These are phyloP conservation scores for Boletellus sp. DNA, from an alignment of 768 basidiomycete genomes.

Conservation along the genomic window DNA sequence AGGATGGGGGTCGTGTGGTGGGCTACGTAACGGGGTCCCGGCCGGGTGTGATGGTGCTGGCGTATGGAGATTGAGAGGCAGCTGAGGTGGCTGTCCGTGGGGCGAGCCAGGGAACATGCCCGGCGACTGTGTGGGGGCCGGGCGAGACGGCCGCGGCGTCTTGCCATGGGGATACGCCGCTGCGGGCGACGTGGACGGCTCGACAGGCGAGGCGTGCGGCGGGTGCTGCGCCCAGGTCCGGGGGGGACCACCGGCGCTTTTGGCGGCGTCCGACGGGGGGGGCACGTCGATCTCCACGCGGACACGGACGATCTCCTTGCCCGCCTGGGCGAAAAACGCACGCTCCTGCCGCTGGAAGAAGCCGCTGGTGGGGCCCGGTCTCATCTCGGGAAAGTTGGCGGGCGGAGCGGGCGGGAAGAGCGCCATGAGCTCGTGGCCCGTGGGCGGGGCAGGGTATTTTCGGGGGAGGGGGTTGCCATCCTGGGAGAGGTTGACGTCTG, in stretches of 20 bases:
- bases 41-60: slow-evolving; percentile 24
- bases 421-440: slow-evolving; percentile 82
- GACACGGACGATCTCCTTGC: slow-evolving; percentile 73
- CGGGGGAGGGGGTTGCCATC: slow-evolving; percentile 46
- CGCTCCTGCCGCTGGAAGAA: slow-evolving; percentile 76
- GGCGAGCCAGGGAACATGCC: slow-evolving; percentile 29
- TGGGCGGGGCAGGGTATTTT: slow-evolving; percentile 72
- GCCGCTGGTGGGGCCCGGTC: slow-evolving; percentile 63
- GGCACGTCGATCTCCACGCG: slow-evolving; percentile 64
- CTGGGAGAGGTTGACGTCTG: slow-evolving; percentile 65
- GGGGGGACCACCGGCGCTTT: slow-evolving; percentile 21
- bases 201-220: slow-evolving; percentile 27
- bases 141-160: slow-evolving; percentile 29
- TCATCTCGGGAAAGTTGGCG: slow-evolving; percentile 48
- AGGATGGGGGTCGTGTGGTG: slow-evolving; percentile 44
- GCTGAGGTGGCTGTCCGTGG: slow-evolving; percentile 32
- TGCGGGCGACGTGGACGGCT: slow-evolving; percentile 22
- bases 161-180: slow-evolving; percentile 35
- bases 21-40: slow-evolving; percentile 39
- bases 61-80: slow-evolving; percentile 33
- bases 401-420: slow-evolving; percentile 75
- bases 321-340: slow-evolving; percentile 76
- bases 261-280: slow-evolving; percentile 23
- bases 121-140: slow-evolving; percentile 26
- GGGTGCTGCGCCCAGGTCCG: slow-evolving; percentile 32